A percentile compares a stretch with the other conserved stretches of the same genome.
Evolutionary conservation across 2,329 filamentous ascomycete genomes (phyloP).

Genomic region (Nannizziopsis arthrosporioides): DNA sequence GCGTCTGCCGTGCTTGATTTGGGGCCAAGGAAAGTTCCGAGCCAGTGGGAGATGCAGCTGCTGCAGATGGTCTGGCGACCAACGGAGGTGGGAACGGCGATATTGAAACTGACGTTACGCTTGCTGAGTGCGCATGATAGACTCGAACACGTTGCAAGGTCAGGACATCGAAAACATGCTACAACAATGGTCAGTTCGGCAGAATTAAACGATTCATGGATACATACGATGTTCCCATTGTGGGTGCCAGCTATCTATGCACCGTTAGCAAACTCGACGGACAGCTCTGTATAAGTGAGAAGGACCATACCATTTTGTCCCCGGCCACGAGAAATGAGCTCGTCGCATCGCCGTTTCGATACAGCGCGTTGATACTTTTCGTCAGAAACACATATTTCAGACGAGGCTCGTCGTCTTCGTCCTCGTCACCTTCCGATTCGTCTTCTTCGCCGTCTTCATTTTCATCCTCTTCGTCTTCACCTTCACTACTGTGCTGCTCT

Average conservation of each 20-base stretch:
- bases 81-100: conserved; percentile 66
- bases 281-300: not conserved
- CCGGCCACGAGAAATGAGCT: conserved; percentile 81
- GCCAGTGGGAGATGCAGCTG: conserved; percentile 4
- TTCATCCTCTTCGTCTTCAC: conserved; percentile 18
- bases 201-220: not conserved
- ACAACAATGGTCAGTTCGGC: conserved; percentile 21
- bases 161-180: conserved; percentile 80
- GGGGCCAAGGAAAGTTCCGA: conserved; percentile 18
- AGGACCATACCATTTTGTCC: conserved; percentile 74
- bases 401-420: conserved; percentile 85
- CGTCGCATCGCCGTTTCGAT: conserved; percentile 90
- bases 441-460: conserved; percentile 40
- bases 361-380: conserved; percentile 63
- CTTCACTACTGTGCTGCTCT: conserved; percentile 9
- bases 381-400: conserved; percentile 89
- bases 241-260: conserved; percentile 78
- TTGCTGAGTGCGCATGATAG: conserved; percentile 88
- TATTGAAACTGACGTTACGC: conserved; percentile 77
- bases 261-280: conserved; percentile 24
- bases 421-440: conserved; percentile 61
- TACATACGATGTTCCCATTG: conserved; percentile 82
- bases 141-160: conserved; percentile 68
- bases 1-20: conserved; percentile 14
- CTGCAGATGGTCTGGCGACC: conserved; percentile 19